Conservation (phyloP, 306 rosid species). For the Cucurbita argyrosperma region DNA sequence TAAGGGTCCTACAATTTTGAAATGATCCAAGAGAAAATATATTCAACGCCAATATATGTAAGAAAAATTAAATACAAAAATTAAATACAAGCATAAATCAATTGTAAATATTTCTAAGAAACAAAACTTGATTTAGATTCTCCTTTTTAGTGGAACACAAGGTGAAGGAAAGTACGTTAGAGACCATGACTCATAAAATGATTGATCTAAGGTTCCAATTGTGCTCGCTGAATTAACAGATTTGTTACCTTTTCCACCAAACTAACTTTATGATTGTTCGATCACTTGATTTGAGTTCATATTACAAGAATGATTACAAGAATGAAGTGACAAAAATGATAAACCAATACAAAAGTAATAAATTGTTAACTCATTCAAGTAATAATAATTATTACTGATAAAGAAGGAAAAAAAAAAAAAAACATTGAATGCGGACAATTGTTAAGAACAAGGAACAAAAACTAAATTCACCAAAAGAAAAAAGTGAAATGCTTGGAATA, state of each 20-base stretch:
- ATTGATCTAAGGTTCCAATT: too few species aligned
- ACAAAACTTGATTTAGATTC: too few species aligned
- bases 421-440: background rate
- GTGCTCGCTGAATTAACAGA: too few species aligned
- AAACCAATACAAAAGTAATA: too few species aligned
- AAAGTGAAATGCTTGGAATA: background rate
- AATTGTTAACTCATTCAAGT: too few species aligned
- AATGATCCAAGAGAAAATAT: too few species aligned
- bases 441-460: background rate
- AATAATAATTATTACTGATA: background rate
- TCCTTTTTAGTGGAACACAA: too few species aligned
- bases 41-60: background rate
- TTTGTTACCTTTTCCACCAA: background rate
- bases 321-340: background rate
- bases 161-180: too few species aligned
- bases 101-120: too few species aligned
- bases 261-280: background rate
- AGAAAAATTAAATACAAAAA: background rate
- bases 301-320: background rate
- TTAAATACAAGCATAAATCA: too few species aligned
- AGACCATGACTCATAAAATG: too few species aligned
- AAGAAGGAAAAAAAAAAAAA: too few species aligned
- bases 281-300: background rate
- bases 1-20: background rate
- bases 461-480: background rate